Conservation (phyloP, 345 rosid species). For the Pistacia atlantica region DNA sequence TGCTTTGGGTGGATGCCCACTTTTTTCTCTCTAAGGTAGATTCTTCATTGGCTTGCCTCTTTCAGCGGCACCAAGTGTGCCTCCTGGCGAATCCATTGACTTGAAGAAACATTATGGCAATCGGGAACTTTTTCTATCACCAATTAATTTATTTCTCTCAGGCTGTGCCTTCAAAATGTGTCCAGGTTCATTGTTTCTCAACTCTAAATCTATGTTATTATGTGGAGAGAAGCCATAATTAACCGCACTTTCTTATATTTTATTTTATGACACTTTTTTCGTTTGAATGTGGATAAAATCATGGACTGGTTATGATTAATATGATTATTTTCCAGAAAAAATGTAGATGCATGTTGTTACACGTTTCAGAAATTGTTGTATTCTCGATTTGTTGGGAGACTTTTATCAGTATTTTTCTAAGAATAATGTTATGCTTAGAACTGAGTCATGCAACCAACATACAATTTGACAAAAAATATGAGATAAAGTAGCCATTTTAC, state of each 20-base stretch:
- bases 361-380: too few relatives aligned
- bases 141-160: neutral
- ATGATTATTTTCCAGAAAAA: too few relatives aligned
- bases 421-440: too few relatives aligned
- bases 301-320: too few relatives aligned
- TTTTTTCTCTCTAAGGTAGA: neutral
- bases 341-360: too few relatives aligned
- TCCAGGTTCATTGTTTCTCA: slow-evolving; percentile 6
- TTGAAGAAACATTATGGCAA: neutral
- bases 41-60: neutral
- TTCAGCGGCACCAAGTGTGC: neutral
- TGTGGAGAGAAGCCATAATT: neutral
- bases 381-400: too few relatives aligned
- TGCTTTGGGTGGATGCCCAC: neutral
- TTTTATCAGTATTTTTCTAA: too few relatives aligned
- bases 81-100: neutral
- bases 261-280: too few relatives aligned
- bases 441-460: too few relatives aligned
- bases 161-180: neutral
- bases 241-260: neutral
- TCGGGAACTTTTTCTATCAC: neutral
- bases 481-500: too few relatives aligned
- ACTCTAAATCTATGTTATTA: neutral
- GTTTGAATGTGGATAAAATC: too few relatives aligned
- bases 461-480: too few relatives aligned